Percentiles rank a stretch among this genome's conserved stretches.
phyloP scores from a whole-genome alignment of 441 rosid species.

The Croton laevigatus region DNA sequence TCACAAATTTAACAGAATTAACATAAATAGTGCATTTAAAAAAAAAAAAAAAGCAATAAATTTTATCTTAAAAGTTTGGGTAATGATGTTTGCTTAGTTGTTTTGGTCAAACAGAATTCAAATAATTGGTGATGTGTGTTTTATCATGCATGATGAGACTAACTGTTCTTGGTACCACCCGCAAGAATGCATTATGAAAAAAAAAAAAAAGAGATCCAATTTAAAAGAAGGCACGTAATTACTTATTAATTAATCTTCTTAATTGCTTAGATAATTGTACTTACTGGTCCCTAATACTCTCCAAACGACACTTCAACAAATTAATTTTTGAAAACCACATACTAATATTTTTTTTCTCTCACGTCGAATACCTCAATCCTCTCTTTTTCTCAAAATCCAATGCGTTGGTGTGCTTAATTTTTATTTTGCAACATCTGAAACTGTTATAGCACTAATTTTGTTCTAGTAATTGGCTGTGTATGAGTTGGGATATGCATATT shows the following conservation, averaged over 20 bases:
- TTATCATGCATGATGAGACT: neutral
- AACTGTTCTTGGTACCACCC: neutral
- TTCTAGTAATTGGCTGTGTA: neutral
- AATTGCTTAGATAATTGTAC: slow-evolving; percentile 3
- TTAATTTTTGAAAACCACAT: too few relatives aligned
- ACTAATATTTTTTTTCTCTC: too few relatives aligned
- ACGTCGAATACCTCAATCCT: neutral
- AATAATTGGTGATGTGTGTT: slow-evolving; percentile 1
- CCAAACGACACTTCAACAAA: neutral
- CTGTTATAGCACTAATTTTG: neutral
- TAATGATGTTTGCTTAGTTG: slow-evolving; percentile 1
- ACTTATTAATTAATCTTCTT: slow-evolving; percentile 1
- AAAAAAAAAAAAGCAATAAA: neutral
- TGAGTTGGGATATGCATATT: neutral
- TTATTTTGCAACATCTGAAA: too few relatives aligned
- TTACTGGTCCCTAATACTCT: neutral
- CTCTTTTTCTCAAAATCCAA: neutral
- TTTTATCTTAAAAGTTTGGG: neutral
- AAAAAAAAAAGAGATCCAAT: neutral
- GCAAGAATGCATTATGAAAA: neutral
- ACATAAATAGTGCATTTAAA: too few relatives aligned
- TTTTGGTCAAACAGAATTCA: neutral
- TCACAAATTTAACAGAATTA: too few relatives aligned
- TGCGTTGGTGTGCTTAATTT: neutral
- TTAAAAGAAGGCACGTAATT: neutral